These are phyloP conservation scores for Citrus australasica DNA, from an alignment of 345 rosid species.

Conservation along the genomic window DNA sequence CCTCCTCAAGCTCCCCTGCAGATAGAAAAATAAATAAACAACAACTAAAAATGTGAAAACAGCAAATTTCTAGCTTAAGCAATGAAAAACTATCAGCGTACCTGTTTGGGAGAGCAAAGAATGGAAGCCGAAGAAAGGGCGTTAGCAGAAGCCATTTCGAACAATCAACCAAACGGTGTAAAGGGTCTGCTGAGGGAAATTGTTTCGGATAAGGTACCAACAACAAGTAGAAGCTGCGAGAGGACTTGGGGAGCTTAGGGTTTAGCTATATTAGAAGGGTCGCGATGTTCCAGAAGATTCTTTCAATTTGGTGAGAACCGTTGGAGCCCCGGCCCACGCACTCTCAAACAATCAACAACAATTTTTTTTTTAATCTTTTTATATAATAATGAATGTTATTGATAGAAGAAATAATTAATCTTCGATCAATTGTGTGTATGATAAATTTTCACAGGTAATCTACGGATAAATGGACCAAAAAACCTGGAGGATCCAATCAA, in stretches of 20 bases:
- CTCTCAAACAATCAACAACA: background rate
- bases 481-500: too few relatives aligned
- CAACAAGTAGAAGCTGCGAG: background rate
- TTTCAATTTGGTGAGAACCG: constrained; percentile 23
- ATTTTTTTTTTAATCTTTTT: background rate
- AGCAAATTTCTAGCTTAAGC: background rate
- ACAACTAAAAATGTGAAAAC: background rate
- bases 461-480: too few relatives aligned
- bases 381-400: too few relatives aligned
- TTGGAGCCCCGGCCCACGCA: constrained; percentile 13
- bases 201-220: constrained; percentile 35
- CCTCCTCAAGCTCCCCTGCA: constrained; percentile 47
- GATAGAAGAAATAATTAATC: too few relatives aligned
- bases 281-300: constrained; percentile 65
- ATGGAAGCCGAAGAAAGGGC: constrained; percentile 68
- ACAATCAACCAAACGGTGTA: background rate
- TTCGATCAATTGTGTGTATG: too few relatives aligned
- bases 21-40: background rate
- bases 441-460: too few relatives aligned
- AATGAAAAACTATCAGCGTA: background rate
- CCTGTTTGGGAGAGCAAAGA: constrained; percentile 75
- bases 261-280: constrained; percentile 30
- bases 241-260: constrained; percentile 33
- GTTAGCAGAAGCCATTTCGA: constrained; percentile 70
- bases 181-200: background rate